phyloP scores from a whole-genome alignment of 1,284 basidiomycete species.

The Meripilus lineatus region DNA sequence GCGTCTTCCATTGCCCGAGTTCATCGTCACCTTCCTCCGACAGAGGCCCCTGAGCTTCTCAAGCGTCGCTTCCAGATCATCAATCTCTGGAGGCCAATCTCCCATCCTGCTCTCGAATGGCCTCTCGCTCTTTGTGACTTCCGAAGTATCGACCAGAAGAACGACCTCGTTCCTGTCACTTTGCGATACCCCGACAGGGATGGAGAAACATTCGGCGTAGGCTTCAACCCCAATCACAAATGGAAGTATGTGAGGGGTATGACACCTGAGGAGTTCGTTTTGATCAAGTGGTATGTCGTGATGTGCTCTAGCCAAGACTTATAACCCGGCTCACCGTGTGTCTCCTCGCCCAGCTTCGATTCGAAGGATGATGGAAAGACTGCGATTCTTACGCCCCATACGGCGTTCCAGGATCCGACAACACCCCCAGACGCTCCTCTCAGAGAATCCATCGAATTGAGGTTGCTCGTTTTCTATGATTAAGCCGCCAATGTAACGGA shows the following conservation, averaged over 20 bases:
- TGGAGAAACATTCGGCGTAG: slow-evolving; percentile 55
- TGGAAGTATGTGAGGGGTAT: slow-evolving; percentile 66
- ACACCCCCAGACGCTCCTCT: slow-evolving; percentile 46
- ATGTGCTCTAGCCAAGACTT: too few species aligned
- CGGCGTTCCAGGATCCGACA: slow-evolving; percentile 50
- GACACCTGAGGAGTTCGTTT: slow-evolving; percentile 55
- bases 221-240: slow-evolving; percentile 45
- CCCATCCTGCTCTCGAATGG: slow-evolving; percentile 46
- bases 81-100: slow-evolving; percentile 70
- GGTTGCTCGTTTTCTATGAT: slow-evolving; percentile 59
- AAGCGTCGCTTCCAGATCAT: slow-evolving; percentile 58
- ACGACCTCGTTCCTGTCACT: slow-evolving; percentile 46
- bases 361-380: slow-evolving; percentile 47
- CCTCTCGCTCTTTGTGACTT: slow-evolving; percentile 64
- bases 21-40: slow-evolving; percentile 44
- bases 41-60: slow-evolving; percentile 40
- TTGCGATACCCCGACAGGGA: slow-evolving; percentile 48
- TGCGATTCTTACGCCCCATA: slow-evolving; percentile 53
- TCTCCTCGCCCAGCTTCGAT: slow-evolving; percentile 38
- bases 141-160: slow-evolving; percentile 42
- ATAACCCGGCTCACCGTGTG: too few species aligned
- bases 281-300: slow-evolving; percentile 61
- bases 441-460: slow-evolving; percentile 55
- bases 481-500: too few species aligned
- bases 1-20: slow-evolving; percentile 44